A percentile compares a stretch with the other conserved stretches of the same genome.
phyloP scores from a whole-genome alignment of 768 basidiomycete species.

The Suillus occidentalis region DNA sequence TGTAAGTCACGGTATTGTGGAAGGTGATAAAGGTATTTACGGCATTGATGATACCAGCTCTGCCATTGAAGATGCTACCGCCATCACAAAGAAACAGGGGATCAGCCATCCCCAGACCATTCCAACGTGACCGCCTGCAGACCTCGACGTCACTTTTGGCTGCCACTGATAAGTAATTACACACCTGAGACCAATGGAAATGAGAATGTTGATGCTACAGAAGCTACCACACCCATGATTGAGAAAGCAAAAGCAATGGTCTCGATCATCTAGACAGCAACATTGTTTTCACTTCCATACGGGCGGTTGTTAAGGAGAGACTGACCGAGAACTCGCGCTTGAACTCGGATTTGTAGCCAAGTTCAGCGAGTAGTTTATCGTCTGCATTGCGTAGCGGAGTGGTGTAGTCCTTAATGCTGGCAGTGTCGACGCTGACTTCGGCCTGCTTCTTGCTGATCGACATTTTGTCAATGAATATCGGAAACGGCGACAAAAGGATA shows the following conservation, averaged over 20 bases:
- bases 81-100: slow-evolving; percentile 65
- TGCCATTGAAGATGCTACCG: slow-evolving; percentile 70
- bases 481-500: background rate
- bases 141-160: background rate
- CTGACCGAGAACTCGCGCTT: slow-evolving; percentile 71
- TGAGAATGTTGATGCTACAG: slow-evolving; percentile 63
- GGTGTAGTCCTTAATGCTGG: slow-evolving; percentile 14
- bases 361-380: slow-evolving; percentile 56
- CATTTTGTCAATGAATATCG: slow-evolving; percentile 12
- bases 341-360: slow-evolving; percentile 75
- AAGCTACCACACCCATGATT: slow-evolving; percentile 73
- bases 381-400: slow-evolving; percentile 44
- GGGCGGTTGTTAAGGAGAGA: background rate
- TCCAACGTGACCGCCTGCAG: slow-evolving; percentile 68
- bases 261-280: slow-evolving; percentile 47
- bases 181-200: slow-evolving; percentile 65
- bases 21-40: slow-evolving; percentile 34
- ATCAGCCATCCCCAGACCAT: slow-evolving; percentile 80
- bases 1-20: background rate
- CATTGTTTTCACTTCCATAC: background rate
- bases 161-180: slow-evolving; percentile 13
- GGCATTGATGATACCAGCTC: slow-evolving; percentile 76
- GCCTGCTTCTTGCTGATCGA: slow-evolving; percentile 21
- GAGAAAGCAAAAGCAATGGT: slow-evolving; percentile 67
- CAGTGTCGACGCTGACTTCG: slow-evolving; percentile 13